Conservation (phyloP, 2,329 filamentous ascomycete genomes). For the Tolypocladium ovalisporum region DNA sequence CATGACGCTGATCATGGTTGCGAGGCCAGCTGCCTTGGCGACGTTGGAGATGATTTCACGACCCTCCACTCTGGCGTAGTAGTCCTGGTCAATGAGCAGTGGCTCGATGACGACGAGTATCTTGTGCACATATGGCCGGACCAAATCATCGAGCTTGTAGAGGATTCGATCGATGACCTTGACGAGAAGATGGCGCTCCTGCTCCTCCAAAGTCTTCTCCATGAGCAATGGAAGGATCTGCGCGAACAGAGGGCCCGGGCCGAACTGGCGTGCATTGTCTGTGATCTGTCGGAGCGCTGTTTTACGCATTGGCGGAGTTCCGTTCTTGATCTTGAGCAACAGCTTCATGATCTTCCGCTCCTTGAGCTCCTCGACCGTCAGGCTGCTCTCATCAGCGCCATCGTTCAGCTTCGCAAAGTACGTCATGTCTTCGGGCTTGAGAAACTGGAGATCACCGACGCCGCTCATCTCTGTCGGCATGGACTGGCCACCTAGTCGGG, state of each 20-base stretch:
- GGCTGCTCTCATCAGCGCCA: conserved; percentile 78
- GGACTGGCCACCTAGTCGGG: conserved; percentile 73
- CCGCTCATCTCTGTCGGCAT: conserved; percentile 92
- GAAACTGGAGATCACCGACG: conserved; percentile 91
- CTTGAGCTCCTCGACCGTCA: conserved; percentile 92
- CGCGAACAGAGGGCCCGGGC: conserved; percentile 87
- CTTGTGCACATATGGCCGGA: conserved; percentile 94
- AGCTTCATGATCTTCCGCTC: conserved; percentile 98
- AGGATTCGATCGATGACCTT: conserved; percentile 98
- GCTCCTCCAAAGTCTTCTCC: conserved; percentile 96
- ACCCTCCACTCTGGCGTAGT: conserved; percentile 95
- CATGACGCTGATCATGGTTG: conserved; percentile 99
- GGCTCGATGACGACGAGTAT: conserved; percentile 98
- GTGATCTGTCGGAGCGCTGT: conserved; percentile 94
- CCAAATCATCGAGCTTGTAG: conserved; percentile 95
- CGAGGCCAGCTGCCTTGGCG: conserved; percentile 89
- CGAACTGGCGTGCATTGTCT: conserved; percentile 93
- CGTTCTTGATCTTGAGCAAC: conserved; percentile 96
- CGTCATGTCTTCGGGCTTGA: conserved; percentile 97
- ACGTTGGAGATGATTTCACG: conserved; percentile 98
- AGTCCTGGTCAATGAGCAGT: conserved; percentile 98
- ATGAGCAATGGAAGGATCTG: conserved; percentile 94
- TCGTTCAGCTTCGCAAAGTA: conserved; percentile 98
- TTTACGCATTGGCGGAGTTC: conserved; percentile 96
- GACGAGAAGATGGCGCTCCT: conserved; percentile 94